phyloP scores from a whole-genome alignment of 2,329 filamentous ascomycete genomes.

The Epicoccum nigrum region DNA sequence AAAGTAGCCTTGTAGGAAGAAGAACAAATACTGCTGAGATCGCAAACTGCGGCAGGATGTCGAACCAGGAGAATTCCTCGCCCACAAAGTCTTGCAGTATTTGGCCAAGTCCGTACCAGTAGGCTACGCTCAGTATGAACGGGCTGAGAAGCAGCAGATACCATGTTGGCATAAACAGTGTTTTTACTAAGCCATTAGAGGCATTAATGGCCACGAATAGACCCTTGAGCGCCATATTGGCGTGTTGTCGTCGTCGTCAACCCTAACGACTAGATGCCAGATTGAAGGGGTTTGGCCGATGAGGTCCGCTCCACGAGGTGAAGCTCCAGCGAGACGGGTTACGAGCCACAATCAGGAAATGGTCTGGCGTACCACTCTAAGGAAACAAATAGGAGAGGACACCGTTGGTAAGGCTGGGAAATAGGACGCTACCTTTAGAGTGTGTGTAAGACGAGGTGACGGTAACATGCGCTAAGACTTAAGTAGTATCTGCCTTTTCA shows the following conservation, averaged over 20 bases:
- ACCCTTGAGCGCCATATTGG: constrained; percentile 40
- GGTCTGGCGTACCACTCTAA: constrained; percentile 5
- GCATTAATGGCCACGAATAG: constrained; percentile 43
- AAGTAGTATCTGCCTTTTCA: constrained; percentile 7
- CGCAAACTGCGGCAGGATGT: constrained; percentile 40
- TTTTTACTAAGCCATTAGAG: constrained; percentile 42
- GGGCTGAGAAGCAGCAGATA: constrained; percentile 40
- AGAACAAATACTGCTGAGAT: constrained; percentile 34
- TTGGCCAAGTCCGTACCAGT: constrained; percentile 32
- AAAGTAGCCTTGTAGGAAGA: constrained; percentile 41
- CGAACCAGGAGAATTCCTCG: constrained; percentile 33
- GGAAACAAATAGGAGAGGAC: constrained; percentile 7
- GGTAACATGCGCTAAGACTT: constrained; percentile 17
- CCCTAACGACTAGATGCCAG: constrained; percentile 3
- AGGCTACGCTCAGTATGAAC: constrained; percentile 32
- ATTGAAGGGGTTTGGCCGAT: constrained; percentile 7
- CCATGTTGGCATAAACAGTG: constrained; percentile 43
- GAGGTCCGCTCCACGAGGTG: constrained; percentile 6
- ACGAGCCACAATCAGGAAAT: constrained; percentile 10
- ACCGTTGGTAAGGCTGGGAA: constrained; percentile 10
- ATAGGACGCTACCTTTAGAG: constrained; percentile 8
- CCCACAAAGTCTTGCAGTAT: constrained; percentile 26
- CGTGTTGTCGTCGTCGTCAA: constrained; percentile 11
- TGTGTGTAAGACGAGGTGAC: constrained; percentile 7
- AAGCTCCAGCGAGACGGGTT: constrained; percentile 10